Evolutionary conservation across 176 grass and related monocot species (phyloP), one percentile per base, ranked within the genome.

Genomic region (Phragmites australis): DNA sequence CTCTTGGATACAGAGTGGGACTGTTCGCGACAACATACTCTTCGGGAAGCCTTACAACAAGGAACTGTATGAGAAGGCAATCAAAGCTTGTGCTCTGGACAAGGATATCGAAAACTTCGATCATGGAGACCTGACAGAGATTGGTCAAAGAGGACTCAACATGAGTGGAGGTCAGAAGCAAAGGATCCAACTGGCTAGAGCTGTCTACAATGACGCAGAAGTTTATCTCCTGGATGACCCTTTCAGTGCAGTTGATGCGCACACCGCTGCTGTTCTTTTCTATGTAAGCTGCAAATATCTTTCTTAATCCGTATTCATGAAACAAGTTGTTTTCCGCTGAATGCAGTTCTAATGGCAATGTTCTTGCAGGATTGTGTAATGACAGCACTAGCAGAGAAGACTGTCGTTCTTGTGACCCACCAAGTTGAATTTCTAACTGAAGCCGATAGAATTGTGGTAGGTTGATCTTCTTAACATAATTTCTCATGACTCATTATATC

Each of bases 121-220:
- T 31, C 90, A 93, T 59, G 90, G 95, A 21, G 95, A 98, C 80
- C 65, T 86, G 7, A 98, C 95, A 8, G 95, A 98, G 83, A 98
- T 98, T 11, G 92, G 95, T 6, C 95, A 98, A 83, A 89, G 92
- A 81, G 95, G 95, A 19, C 71, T 98, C n/a, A 98, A 94, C 75
- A 98, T 98, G 95, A 98, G 95, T 44, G 92, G 95, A 44, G 95
- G 95, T 17, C 95, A 94, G 83, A 98, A 94, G 83, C 95, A 98
- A 81, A 93, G 95, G 71, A 98, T 98, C 78, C 95, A 98, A 64
- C 90, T 98, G 19, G 92, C 95, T 45, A 84, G 95, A 89, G 95
- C 95, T 2, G 95, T 98, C 50, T 98, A 98, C 71, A 93, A 47
- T 46, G 86, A 94, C 26, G 88, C 92, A 67, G 95, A 98, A 75